Conservation (phyloP, 116 monocot genomes). For the Zostera marina region DNA sequence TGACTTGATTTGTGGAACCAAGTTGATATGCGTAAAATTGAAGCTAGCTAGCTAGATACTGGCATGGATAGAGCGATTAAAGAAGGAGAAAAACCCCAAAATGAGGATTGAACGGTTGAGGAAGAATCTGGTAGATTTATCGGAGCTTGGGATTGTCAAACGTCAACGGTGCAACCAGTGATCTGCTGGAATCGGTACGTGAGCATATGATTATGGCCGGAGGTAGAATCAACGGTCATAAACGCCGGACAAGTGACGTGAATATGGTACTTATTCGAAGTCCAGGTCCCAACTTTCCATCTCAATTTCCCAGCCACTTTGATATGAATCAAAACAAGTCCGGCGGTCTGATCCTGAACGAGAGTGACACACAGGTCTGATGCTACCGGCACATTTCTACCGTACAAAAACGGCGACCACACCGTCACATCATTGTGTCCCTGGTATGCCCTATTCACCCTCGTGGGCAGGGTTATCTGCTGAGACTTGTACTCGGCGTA, state of each 20-base stretch:
- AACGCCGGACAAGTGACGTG: slow-evolving; percentile 43
- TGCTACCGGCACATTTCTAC: slow-evolving; percentile 40
- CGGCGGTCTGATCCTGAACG: slow-evolving; percentile 27
- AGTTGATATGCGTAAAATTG: background rate
- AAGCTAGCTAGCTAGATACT: no score
- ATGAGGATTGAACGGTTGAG: background rate
- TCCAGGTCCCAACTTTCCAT: slow-evolving; percentile 79
- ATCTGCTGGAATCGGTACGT: slow-evolving; percentile 14
- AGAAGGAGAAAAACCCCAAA: background rate
- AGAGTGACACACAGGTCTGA: slow-evolving; percentile 26
- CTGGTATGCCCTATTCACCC: slow-evolving; percentile 33
- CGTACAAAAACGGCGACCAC: slow-evolving; percentile 68
- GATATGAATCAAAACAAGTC: slow-evolving; percentile 33
- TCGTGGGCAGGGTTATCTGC: slow-evolving; percentile 41
- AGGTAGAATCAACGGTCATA: slow-evolving; percentile 6
- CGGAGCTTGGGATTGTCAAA: background rate
- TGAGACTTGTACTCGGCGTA: slow-evolving; percentile 48
- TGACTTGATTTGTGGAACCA: no score
- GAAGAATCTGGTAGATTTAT: background rate
- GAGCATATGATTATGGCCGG: background rate
- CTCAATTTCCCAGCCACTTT: slow-evolving; percentile 43
- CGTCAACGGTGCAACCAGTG: slow-evolving; percentile 28
- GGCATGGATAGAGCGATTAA: no score
- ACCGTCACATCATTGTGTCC: slow-evolving; percentile 45
- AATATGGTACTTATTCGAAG: slow-evolving; percentile 45